phyloP scores from a whole-genome alignment of 805 yeast genomes.

The Saturnispora bothae region DNA sequence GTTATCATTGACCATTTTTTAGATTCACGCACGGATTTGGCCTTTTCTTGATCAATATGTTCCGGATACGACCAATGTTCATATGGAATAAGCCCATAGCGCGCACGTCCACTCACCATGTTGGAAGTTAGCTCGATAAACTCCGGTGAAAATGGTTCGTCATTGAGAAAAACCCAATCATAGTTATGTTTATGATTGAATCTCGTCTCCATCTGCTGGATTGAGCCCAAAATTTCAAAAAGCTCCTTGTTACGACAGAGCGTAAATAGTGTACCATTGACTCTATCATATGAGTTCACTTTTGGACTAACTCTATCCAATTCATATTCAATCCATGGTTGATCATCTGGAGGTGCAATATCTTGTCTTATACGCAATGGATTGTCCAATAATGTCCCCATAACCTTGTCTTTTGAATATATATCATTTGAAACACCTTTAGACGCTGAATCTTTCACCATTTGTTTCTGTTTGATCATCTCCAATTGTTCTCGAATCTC shows the following conservation, averaged over 20 bases:
- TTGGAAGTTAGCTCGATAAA: conserved; percentile 31
- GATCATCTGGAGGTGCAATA: conserved; percentile 7
- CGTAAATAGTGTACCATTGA: conserved; percentile 57
- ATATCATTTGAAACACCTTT: background rate
- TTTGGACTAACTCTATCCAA: conserved; percentile 10
- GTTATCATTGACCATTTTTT: conserved; percentile 31
- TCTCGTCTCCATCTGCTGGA: conserved; percentile 30
- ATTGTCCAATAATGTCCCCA: conserved; percentile 9
- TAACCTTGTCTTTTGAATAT: conserved; percentile 4
- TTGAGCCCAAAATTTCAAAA: conserved; percentile 31
- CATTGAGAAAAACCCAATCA: conserved; percentile 41
- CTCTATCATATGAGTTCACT: conserved; percentile 35
- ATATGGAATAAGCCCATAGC: conserved; percentile 36
- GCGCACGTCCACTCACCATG: conserved; percentile 34
- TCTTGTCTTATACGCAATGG: conserved; percentile 7
- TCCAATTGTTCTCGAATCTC: conserved; percentile 12
- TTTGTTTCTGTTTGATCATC: conserved; percentile 8
- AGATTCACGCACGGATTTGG: conserved; percentile 27
- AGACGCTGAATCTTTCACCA: conserved; percentile 5
- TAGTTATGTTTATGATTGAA: conserved; percentile 31
- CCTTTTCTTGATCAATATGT: conserved; percentile 32
- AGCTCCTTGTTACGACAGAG: conserved; percentile 35
- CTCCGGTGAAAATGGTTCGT: conserved; percentile 34
- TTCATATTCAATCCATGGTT: conserved; percentile 12
- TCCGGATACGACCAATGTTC: conserved; percentile 46